These are phyloP conservation scores for Pharus latifolius DNA, from an alignment of 176 grass and related monocot genomes.

Conservation along the genomic window DNA sequence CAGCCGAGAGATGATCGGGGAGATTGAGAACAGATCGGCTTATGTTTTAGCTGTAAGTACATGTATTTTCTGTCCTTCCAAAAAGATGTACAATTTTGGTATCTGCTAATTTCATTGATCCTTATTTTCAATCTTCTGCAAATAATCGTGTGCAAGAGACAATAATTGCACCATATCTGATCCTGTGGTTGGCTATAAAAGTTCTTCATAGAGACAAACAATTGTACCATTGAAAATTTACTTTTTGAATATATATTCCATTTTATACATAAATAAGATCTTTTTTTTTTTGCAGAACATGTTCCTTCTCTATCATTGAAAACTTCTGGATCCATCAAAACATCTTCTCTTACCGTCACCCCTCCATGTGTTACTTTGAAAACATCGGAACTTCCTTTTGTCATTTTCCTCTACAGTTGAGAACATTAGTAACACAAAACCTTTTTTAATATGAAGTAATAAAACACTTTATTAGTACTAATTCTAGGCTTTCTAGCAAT, in stretches of 20 bases:
- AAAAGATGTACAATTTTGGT: neutral
- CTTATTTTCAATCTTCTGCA: neutral
- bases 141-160: neutral
- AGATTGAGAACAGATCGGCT: slow-evolving; percentile 93
- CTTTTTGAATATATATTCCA: neutral
- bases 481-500: neutral
- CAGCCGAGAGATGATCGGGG: slow-evolving; percentile 86
- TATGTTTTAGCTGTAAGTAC: slow-evolving; percentile 90
- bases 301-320: neutral
- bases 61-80: neutral
- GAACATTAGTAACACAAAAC: no score
- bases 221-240: slow-evolving; percentile 6
- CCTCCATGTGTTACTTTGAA: neutral
- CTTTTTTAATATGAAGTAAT: no score
- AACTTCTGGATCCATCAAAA: neutral
- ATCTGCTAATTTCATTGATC: neutral
- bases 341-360: neutral
- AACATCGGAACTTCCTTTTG: neutral
- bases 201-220: neutral
- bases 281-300: neutral
- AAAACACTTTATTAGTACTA: neutral
- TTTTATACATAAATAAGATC: neutral
- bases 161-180: neutral
- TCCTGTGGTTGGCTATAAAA: neutral
- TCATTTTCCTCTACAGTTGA: neutral